Percentiles rank a stretch among this genome's conserved stretches.
These are phyloP conservation scores for Amanita fuliginea DNA, from an alignment of 768 basidiomycete species.

Conservation along the genomic window DNA sequence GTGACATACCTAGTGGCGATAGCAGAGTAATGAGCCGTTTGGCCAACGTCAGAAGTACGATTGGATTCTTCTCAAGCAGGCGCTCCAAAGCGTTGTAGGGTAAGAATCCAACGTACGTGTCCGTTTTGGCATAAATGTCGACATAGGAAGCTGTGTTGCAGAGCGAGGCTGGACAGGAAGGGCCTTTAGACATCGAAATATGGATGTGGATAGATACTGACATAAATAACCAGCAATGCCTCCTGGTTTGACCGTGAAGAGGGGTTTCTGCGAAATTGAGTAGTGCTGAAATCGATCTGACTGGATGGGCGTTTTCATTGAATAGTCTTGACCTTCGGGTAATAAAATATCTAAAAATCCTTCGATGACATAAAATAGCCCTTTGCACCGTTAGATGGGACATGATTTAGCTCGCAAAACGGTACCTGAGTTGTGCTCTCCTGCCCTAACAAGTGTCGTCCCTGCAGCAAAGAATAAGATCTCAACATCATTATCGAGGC, in stretches of 20 bases:
- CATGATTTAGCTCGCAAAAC: constrained; percentile 1
- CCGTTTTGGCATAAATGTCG: constrained; percentile 93
- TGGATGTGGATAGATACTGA: constrained; percentile 18
- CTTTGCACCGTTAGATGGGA: constrained; percentile 21
- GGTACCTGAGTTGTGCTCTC: constrained; percentile 77
- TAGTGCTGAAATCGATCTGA: constrained; percentile 16
- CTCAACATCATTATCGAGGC: constrained; percentile 93
- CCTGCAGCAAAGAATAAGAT: constrained; percentile 90
- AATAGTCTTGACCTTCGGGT: constrained; percentile 32
- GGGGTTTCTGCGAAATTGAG: constrained; percentile 39
- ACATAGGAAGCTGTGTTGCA: constrained; percentile 92
- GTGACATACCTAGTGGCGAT: constrained; percentile 73
- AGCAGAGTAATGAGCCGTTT: constrained; percentile 93
- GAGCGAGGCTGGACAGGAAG: constrained; percentile 52
- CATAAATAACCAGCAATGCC: constrained; percentile 96
- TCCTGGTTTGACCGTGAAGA: constrained; percentile 95
- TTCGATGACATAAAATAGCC: constrained; percentile 90
- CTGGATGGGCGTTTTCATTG: constrained; percentile 7
- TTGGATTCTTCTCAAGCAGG: constrained; percentile 87
- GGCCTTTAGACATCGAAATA: constrained; percentile 3
- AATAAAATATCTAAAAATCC: constrained; percentile 90
- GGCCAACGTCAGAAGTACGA: constrained; percentile 89
- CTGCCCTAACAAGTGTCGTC: constrained; percentile 75
- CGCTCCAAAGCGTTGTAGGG: constrained; percentile 82
- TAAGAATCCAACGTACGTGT: constrained; percentile 95